phyloP scores from a whole-genome alignment of 352 stramenopile species.

The Globisporangium uncinulatum region DNA sequence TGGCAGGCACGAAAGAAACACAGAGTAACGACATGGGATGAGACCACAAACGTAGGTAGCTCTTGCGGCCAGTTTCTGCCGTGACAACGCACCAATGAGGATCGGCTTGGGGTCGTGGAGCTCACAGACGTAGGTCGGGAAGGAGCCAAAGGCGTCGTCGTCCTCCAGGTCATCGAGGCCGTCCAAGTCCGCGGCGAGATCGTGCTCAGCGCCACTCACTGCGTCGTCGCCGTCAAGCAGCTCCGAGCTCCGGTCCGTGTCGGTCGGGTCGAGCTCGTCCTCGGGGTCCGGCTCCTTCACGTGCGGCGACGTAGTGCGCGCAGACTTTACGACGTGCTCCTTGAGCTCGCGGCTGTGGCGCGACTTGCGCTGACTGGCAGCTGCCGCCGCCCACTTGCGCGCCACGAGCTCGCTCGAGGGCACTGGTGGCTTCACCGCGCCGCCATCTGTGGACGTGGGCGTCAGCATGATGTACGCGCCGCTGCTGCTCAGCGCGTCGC shows the following conservation, averaged over 20 bases:
- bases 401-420: conserved; percentile 30
- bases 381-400: conserved; percentile 34
- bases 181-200: conserved; percentile 1
- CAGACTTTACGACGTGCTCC: conserved; percentile 3
- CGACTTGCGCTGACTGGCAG: conserved; percentile 18
- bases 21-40: too few species aligned
- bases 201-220: neutral
- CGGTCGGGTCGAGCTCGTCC: conserved; percentile 18
- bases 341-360: conserved; percentile 11
- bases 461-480: conserved; percentile 52
- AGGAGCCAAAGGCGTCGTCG: conserved; percentile 18
- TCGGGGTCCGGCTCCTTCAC: conserved; percentile 33
- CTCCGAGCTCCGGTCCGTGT: conserved; percentile 29
- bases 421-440: conserved; percentile 14
- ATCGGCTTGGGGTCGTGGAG: conserved; percentile 72
- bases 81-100: conserved; percentile 37
- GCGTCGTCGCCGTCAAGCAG: neutral
- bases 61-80: too few species aligned
- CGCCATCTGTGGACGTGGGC: conserved; percentile 23
- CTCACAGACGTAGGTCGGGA: conserved; percentile 71
- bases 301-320: conserved; percentile 17
- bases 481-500: conserved; percentile 7
- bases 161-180: conserved; percentile 11
- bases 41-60: too few species aligned
- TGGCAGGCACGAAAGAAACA: conserved; percentile 6